A percentile compares a stretch with the other conserved stretches of the same genome.
These are phyloP conservation scores for Parastagonospora nodorum DNA, from an alignment of 2,329 filamentous ascomycete species.

Conservation along the genomic window DNA sequence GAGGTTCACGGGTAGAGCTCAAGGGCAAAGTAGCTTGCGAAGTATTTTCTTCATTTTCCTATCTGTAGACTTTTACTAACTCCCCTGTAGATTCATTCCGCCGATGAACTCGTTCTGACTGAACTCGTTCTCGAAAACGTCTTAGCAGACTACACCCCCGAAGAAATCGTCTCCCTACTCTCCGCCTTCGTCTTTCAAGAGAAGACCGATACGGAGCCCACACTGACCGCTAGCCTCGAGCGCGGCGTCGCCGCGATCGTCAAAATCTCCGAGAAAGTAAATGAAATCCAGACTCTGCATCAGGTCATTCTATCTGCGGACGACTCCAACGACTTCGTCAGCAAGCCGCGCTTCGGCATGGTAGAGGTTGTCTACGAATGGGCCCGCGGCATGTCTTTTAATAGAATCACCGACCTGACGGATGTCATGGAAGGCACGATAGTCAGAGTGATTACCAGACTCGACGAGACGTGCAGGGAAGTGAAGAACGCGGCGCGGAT, in stretches of 20 bases:
- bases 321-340: conserved; percentile 90
- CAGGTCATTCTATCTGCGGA: conserved; percentile 92
- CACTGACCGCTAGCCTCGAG: conserved; percentile 80
- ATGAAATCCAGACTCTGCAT: conserved; percentile 83
- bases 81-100: conserved; percentile 74
- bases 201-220: conserved; percentile 83
- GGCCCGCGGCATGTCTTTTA: conserved; percentile 97
- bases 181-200: conserved; percentile 98
- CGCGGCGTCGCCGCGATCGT: conserved; percentile 84
- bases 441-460: conserved; percentile 87
- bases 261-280: conserved; percentile 89
- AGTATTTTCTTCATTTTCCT: conserved; percentile 42
- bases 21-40: conserved; percentile 99
- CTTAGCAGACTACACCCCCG: conserved; percentile 90
- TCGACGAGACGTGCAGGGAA: conserved; percentile 96
- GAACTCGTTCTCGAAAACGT: conserved; percentile 97
- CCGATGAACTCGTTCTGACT: conserved; percentile 93
- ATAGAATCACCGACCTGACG: conserved; percentile 93
- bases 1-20: conserved; percentile 82
- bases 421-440: conserved; percentile 98
- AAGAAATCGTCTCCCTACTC: conserved; percentile 92
- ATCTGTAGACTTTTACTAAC: conserved; percentile 8
- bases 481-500: conserved; percentile 97
- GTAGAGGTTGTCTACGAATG: conserved; percentile 99
- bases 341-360: conserved; percentile 84